Base-by-base conservation (phyloP, 164 flowering plant species). In the Amborella trichopoda region DNA sequence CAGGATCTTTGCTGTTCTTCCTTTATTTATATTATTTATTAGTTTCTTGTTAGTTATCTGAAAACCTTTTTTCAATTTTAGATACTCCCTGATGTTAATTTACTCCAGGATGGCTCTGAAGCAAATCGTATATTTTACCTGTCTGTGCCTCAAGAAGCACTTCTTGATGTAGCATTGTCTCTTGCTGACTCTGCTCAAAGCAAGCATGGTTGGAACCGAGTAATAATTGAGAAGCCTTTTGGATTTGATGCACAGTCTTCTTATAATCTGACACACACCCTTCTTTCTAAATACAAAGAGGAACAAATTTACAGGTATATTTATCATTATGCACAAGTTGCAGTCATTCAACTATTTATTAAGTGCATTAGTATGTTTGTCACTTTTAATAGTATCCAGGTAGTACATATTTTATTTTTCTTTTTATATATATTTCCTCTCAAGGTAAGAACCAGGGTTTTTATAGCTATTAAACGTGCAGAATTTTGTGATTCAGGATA, bases 81-180 rank as follows among this genome's bases (percentile, higher is more conserved):
- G 20, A 11, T 16, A 38, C 16, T 38, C 20, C 41, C 6, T 33
- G 37, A 2, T 33, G 12, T 33, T 17, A n/a, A n/a, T n/a, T 53
- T 46, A 36, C 52, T 48, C 56, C 72, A 80, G 88, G 78, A 61
- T 8, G 59, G 40, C 26, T 56, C 61, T 42, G 58, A 47, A 58
- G 69, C 76, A 33, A 78, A 78, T 63, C 59, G 81, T 65, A 70
- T 78, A 30, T 78, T 78, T 48, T 78, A 75, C 67, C 78, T 78
- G 26, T 70, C 81, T 26, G 75, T 78, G 40, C 85, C 81, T 38
- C 85, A 70, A 61, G 79, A 78, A 63, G 74, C 75, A 25, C 74
- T 73, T 40, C 46, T 67, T 18, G 81, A 79, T 59, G 86, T 72
- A 39, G 68, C 76, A 28, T 54, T 57, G 36, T 63, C 59, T 52